Percentiles rank a stretch among this genome's conserved stretches.
phyloP scores from a whole-genome alignment of 768 basidiomycete genomes.

The Boletus huronensis region DNA sequence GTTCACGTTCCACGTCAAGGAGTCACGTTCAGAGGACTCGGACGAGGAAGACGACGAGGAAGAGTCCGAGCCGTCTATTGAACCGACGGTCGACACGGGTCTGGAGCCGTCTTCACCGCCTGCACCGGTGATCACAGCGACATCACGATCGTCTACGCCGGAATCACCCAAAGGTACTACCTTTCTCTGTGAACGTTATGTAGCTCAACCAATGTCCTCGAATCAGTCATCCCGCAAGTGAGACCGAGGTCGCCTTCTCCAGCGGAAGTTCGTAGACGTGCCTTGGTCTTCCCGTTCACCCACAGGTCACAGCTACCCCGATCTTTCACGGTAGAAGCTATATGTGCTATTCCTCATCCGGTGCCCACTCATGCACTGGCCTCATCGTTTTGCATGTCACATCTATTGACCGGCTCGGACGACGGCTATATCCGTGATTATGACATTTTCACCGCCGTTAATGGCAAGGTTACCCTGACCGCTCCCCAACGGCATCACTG shows the following conservation, averaged over 20 bases:
- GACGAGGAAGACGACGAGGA: constrained; percentile 56
- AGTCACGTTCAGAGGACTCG: constrained; percentile 58
- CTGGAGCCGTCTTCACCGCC: constrained; percentile 28
- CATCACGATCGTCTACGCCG: constrained; percentile 28
- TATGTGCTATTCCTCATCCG: constrained; percentile 88
- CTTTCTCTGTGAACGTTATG: neutral
- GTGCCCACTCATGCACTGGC: constrained; percentile 86
- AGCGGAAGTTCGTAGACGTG: constrained; percentile 49
- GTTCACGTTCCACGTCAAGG: constrained; percentile 33
- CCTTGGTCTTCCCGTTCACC: constrained; percentile 35
- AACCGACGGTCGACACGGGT: constrained; percentile 29
- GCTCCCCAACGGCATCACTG: constrained; percentile 87
- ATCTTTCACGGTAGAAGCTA: constrained; percentile 83
- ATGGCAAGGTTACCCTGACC: constrained; percentile 82
- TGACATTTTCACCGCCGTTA: constrained; percentile 85
- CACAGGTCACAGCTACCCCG: constrained; percentile 39
- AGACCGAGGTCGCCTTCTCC: constrained; percentile 49
- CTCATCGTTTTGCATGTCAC: constrained; percentile 80
- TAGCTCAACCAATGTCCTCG: constrained; percentile 18
- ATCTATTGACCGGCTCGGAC: constrained; percentile 86
- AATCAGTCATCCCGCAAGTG: constrained; percentile 22
- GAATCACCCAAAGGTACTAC: constrained; percentile 35
- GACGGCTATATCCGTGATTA: constrained; percentile 93
- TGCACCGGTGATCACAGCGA: constrained; percentile 25
- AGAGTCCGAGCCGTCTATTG: constrained; percentile 39